Evolutionary conservation across 371 early-diverging fungal species (phyloP), one percentile per base, ranked within the genome.

Genomic region (Quaeritorhiza haematococci): DNA sequence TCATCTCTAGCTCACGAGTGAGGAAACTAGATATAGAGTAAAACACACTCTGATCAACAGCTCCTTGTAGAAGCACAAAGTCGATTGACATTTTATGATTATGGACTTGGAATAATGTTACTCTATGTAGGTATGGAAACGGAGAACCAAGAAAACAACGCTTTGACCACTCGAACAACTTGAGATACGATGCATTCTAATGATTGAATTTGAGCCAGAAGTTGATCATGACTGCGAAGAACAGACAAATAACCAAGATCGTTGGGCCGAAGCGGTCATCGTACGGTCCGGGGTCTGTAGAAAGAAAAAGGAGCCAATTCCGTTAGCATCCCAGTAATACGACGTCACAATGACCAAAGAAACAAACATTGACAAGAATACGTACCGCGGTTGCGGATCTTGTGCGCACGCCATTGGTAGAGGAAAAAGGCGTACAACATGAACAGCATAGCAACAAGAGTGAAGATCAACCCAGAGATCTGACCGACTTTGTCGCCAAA

Each of bases 391-490:
- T 52, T 69, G 28, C 67, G 59, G 55, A 76, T 73, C 69, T 68
- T 73, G 54, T 87, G 80, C 1, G 94, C 92, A 24, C 99, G 84
- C 90, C 96, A 96, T 62, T 91, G 86, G 78, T 91, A 99, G 30
- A 94, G 75, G 52, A 86, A 88, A 51, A 94, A 75, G 3, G 95
- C 89, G 62, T 97, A 97, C n/a, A 92, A 59, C 77, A 73, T 72
- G 48, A 76, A 76, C 53, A 72, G 29, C 68, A 78, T 66, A 2
- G 78, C 70, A 26, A 78, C 69, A 32, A 71, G 26, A 0, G 75
- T 73, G 56, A 78, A 78, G 17, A 71, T 47, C 44, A 73, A 34
- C 3, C 78, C 78, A 13, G 74, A 55, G 15, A 75, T 67, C 53
- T 71, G 73, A 24, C 71, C 75, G 13, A 75, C 75, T 3, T 54